Base-by-base conservation (phyloP, 2,329 filamentous ascomycete genomes). In the Amesomyces nigricolor region DNA sequence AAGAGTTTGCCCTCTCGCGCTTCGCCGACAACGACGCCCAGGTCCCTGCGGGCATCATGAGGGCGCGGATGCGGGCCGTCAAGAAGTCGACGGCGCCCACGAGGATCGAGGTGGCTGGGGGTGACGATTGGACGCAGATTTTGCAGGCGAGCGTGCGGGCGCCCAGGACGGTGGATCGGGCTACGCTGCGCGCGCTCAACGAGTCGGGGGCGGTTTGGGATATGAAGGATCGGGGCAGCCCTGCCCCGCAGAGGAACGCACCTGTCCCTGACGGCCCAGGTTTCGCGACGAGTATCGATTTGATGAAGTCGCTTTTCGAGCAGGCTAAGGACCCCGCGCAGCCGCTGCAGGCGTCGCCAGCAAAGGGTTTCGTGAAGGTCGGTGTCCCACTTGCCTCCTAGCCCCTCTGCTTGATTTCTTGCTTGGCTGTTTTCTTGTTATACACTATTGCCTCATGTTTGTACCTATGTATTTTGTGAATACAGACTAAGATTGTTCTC, bases 291-390 rank as follows among this genome's bases (percentile, higher is more conserved):
- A 91, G 88, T 66, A 95, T 97, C 73, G 94, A 96, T 75, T 76
- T 96, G 69, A 96, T 96, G 90, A 92, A 95, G 69, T 95, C 90
- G 47, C 76, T 96, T 54, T 96, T 95, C 72, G 87, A 88, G 69
- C 82, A 87, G 71, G 79, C 84, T 60, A 83, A 81, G 74, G 78
- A 77, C 51, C 78, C 78, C 61, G 72, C 74, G 51, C 76, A 80
- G 65, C 80, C 78, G 64, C 69, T 78, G 53, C 78, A 79, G 65
- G 76, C 75, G 61, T 72, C 75, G 62, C 71, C 77, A 58, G 74
- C 76, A 64, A 83, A 83, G 73, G 87, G 88, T 68, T 88, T 92
- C 72, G 86, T 80, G 56, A 79, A 97, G 91, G 94, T 97, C 84
- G 87, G 92, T 92, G 72, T 76, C 65, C 68, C 70, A 61, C 65